Evolutionary conservation across 345 rosid species (phyloP).

Genomic region (Eucalyptus victrix): DNA sequence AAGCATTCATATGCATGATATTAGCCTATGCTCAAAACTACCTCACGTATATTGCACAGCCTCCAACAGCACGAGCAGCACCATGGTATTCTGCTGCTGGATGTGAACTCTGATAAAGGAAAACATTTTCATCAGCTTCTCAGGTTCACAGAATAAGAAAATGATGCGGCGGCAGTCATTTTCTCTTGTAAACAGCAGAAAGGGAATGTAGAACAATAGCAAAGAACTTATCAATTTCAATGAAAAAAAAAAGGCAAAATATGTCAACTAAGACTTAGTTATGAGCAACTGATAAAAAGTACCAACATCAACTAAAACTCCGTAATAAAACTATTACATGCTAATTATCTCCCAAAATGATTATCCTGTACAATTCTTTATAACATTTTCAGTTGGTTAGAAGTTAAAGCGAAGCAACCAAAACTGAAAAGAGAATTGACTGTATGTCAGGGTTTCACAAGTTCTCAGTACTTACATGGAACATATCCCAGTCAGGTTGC

Average conservation of each 20-base stretch:
- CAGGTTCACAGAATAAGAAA: background rate
- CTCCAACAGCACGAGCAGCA: constrained; percentile 94
- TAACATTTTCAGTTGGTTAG: background rate
- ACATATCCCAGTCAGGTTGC: constrained; percentile 99
- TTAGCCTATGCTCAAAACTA: background rate
- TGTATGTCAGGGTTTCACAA: background rate
- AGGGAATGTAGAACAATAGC: background rate
- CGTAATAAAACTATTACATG: background rate
- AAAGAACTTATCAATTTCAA: background rate
- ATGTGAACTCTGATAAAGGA: constrained; percentile 67
- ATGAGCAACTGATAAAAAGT: background rate
- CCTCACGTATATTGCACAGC: constrained; percentile 98
- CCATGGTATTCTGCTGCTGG: constrained; percentile 95
- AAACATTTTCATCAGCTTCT: background rate
- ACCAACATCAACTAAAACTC: background rate
- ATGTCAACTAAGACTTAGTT: background rate
- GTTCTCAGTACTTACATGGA: constrained; percentile 76
- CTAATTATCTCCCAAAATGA: background rate
- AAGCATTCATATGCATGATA: background rate
- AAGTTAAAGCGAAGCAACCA: background rate
- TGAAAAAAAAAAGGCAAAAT: background rate
- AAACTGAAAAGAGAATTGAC: background rate
- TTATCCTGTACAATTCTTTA: background rate
- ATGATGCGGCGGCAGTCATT: background rate
- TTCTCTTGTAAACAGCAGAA: background rate